phyloP scores from a whole-genome alignment of 2,329 filamentous ascomycete genomes.

The Aspergillus chevalieri region DNA sequence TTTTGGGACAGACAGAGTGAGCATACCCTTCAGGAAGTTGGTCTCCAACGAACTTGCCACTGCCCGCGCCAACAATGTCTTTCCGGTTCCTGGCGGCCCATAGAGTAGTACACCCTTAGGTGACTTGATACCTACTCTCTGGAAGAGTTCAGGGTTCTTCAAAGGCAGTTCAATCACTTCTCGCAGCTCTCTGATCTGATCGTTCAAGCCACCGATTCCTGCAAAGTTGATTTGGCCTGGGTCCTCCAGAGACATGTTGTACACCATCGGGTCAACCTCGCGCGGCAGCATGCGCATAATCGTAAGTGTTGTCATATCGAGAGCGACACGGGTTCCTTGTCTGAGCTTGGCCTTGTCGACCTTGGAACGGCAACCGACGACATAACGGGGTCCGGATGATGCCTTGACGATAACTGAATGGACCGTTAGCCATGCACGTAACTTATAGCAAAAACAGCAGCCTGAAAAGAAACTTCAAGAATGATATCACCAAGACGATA shows the following conservation, averaged over 20 bases:
- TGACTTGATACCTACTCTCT: conserved; percentile 96
- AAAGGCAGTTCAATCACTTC: conserved; percentile 97
- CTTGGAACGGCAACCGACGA: conserved; percentile 96
- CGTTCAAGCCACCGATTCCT: conserved; percentile 94
- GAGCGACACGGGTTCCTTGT: conserved; percentile 92
- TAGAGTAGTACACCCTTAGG: conserved; percentile 96
- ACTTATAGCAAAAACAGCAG: not conserved
- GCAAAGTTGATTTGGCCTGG: conserved; percentile 96
- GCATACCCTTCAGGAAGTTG: conserved; percentile 89
- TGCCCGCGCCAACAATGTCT: conserved; percentile 87
- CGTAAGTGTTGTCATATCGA: conserved; percentile 98
- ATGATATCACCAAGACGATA: not conserved
- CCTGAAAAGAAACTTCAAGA: not conserved
- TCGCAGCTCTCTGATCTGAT: conserved; percentile 93
- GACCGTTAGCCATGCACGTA: not conserved
- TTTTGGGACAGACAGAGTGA: not conserved
- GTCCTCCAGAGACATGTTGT: conserved; percentile 99
- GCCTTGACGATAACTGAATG: conserved; percentile 90
- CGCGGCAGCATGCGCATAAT: conserved; percentile 99
- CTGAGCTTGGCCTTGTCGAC: conserved; percentile 96
- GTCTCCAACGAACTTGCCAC: conserved; percentile 96
- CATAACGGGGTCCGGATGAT: conserved; percentile 93
- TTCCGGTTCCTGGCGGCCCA: conserved; percentile 92
- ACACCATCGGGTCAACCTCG: conserved; percentile 96
- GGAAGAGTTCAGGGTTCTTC: conserved; percentile 97